Evolutionary conservation across 1,139 yeast species (phyloP), one percentile per base, ranked within the genome.

Genomic region (Yarrowia galli): DNA sequence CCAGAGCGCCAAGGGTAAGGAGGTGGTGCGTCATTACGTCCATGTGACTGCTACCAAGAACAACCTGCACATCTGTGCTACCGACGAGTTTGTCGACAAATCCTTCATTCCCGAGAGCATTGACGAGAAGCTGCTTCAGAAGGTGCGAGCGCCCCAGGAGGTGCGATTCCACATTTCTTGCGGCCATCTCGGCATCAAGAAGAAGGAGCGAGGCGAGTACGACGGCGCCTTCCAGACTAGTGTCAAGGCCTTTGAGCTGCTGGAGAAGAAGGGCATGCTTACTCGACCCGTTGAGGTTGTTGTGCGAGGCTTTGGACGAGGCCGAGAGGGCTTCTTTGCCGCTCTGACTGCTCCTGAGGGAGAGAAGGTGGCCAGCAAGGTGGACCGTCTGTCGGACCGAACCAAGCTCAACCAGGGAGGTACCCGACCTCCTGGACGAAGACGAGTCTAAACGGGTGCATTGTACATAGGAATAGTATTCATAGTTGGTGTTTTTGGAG

Each of bases 171-270:
- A 89, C 53, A 80, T 91, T 67, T 80, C 78, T 15, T 73, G 81
- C 7, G 83, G 83, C 28, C 74, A 74, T 68, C 74, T 79, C 22
- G 83, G 83, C 15, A 80, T 76, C 83, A 76, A 73, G 76, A 84
- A 74, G 75, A 82, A 76, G 75, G 84, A 72, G 78, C 78, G 97
- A 79, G 91, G 96, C 67, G 97, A 92, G 77, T 91, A 91, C 75
- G 99, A 93, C 79, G 98, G 97, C 0, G 91, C 89, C n/a, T 92
- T 89, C 82, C 97, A 92, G 76, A 90, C 95, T 15, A 82, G 92
- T 25, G 81, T 92, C 10, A 85, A 86, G 72, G 83, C 91, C 81
- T 92, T 93, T 79, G 84, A 88, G 71, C 78, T 84, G 71, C 90
- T 93, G 74, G 86, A 87, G 74, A 77, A 80, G 68, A 82, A 83